Evolutionary conservation across 176 grass and related monocot species (phyloP).

Genomic region (Areca catechu): DNA sequence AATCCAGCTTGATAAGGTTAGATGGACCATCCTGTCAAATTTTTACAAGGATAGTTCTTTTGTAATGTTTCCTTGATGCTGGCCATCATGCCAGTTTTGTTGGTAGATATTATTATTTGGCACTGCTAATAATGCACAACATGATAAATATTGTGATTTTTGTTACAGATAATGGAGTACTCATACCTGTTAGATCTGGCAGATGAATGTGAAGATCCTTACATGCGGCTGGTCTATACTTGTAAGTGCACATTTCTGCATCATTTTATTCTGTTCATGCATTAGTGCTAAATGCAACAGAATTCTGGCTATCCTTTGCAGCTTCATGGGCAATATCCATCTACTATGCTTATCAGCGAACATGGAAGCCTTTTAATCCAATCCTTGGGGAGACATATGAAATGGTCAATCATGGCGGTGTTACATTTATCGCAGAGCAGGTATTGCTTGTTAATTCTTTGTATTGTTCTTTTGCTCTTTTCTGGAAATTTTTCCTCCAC

Average conservation of each 20-base stretch:
- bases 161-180: constrained; percentile 80
- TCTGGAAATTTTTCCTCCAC: too few species aligned
- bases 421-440: constrained; percentile 85
- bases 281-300: constrained; percentile 14
- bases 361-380: constrained; percentile 98
- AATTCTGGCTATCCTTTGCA: constrained; percentile 32
- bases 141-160: background rate
- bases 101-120: too few species aligned
- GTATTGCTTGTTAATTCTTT: constrained; percentile 14
- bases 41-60: too few species aligned
- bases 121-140: background rate
- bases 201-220: constrained; percentile 90
- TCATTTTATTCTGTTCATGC: constrained; percentile 6
- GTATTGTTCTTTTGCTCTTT: too few species aligned
- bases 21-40: too few species aligned
- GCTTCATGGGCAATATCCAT: constrained; percentile 90
- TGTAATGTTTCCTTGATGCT: too few species aligned
- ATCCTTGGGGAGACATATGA: constrained; percentile 97
- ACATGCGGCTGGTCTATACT: constrained; percentile 86
- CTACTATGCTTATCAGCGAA: constrained; percentile 67
- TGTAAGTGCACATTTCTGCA: constrained; percentile 39
- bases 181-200: constrained; percentile 86
- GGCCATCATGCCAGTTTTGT: too few species aligned
- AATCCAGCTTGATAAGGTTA: too few species aligned
- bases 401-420: constrained; percentile 74